Base-by-base conservation (phyloP, 495 filamentous ascomycete genomes). In the Penicillium samsonianum region DNA sequence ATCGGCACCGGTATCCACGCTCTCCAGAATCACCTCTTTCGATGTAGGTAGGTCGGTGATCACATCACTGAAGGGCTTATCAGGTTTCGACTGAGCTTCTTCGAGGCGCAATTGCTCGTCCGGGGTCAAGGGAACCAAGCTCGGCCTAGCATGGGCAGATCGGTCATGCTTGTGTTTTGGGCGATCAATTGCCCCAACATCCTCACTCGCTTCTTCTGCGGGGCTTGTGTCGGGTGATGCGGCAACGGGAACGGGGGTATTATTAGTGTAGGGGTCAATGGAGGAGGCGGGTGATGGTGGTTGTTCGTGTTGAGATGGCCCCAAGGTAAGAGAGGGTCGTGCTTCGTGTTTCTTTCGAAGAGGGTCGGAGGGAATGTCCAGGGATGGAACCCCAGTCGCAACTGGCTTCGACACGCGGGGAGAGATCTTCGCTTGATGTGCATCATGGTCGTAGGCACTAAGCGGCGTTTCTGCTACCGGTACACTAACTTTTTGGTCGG, bases 51-150 rank as follows among this genome's bases (percentile, higher is more conserved):
- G 8, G 1, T 22, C 58, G 7, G 45, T 22, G 17, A n/a, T 40
- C n/a, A 42, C 55, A 4, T 44, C 50, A 47, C 70, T 65, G 4
- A 59, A 63, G 12, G 63, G 53, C 19, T 49, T 68, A 22, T 70
- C 64, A 35, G 67, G 70, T 44, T 75, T 61, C 16, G 78, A 75
- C 33, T 75, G 78, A 12, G 74, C 76, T 60, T 79, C 80, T 61
- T 82, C 80, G 44, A 81, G 31, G 7, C 73, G 72, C 54, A 81
- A 65, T 53, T 81, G 80, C 57, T 78, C 79, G 57, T 81, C 74
- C 0, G 80, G 77, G 9, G 78, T 79, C 2, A 78, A 73, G 12
- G 75, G 73, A 47, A 75, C 62, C 31, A 73, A 53, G 42, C 53
- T 64, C 41, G 64, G 46, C 11, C 64, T 64, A 33, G 61, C 44